Percentiles rank a stretch among this genome's conserved stretches.
Conservation (phyloP, 371 early-diverging fungal genomes). For the Dipsacomyces acuminosporus region DNA sequence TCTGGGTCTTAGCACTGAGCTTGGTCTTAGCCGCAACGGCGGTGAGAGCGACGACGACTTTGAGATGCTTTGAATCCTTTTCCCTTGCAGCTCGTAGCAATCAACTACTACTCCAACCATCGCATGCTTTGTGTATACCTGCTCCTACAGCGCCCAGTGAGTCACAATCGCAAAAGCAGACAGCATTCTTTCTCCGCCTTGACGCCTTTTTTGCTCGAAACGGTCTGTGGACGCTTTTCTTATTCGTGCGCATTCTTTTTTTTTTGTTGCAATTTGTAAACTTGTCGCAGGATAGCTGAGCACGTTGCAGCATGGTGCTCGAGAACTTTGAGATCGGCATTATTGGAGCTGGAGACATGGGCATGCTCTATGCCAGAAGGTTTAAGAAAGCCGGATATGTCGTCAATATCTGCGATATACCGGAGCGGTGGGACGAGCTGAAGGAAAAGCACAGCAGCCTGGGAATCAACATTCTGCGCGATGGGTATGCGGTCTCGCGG, state of each 20-base stretch:
- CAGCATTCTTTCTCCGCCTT: too few species aligned
- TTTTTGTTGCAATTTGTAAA: too few species aligned
- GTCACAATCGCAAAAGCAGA: too few species aligned
- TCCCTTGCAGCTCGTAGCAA: too few species aligned
- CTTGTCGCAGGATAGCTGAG: too few species aligned
- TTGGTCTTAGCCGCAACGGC: neutral
- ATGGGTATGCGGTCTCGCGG: conserved; percentile 82
- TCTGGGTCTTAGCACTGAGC: conserved; percentile 7
- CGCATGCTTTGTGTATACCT: too few species aligned
- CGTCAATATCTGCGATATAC: conserved; percentile 85
- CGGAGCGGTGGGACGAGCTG: conserved; percentile 64
- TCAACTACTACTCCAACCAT: too few species aligned
- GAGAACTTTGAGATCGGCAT: conserved; percentile 59
- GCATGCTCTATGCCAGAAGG: conserved; percentile 75
- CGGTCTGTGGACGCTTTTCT: too few species aligned
- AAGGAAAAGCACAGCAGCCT: conserved; percentile 49
- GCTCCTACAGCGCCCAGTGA: too few species aligned
- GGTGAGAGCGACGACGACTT: conserved; percentile 33
- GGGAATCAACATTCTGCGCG: conserved; percentile 63
- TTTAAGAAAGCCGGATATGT: conserved; percentile 73
- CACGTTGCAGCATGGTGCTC: conserved; percentile 9
- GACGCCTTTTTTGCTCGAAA: too few species aligned
- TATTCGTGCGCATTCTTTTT: too few species aligned
- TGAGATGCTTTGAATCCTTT: conserved; percentile 28
- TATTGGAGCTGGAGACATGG: conserved; percentile 92